phyloP scores from a whole-genome alignment of 2,329 filamentous ascomycete genomes.

The Venturia asperata region DNA sequence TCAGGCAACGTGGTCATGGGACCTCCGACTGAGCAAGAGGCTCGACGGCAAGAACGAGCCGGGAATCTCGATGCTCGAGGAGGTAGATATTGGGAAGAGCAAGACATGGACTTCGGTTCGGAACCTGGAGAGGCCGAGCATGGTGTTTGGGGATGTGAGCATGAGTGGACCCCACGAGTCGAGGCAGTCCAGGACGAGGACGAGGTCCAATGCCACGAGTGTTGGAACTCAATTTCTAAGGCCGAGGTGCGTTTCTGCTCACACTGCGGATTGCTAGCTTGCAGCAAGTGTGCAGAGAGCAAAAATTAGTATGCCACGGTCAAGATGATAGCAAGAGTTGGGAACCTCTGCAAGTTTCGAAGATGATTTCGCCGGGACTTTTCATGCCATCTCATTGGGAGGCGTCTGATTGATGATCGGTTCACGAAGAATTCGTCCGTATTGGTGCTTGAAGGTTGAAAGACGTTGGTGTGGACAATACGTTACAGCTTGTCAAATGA shows the following conservation, averaged over 20 bases:
- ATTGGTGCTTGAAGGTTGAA: no score
- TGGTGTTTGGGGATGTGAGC: conserved; percentile 1
- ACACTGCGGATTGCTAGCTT: background rate
- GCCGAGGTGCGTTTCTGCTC: background rate
- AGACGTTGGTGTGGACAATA: no score
- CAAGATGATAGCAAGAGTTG: no score
- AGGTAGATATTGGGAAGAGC: conserved; percentile 4
- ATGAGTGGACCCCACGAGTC: background rate
- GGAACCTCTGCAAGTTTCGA: no score
- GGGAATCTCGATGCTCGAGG: conserved; percentile 11
- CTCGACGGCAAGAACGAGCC: background rate
- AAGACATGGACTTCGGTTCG: conserved; percentile 11
- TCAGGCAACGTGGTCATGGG: background rate
- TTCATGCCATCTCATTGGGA: no score
- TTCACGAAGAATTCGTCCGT: no score
- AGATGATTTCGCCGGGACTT: no score
- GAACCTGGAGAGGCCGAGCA: background rate
- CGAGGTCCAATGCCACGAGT: background rate
- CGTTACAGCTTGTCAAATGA: no score
- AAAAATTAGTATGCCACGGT: background rate
- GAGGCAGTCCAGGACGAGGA: background rate
- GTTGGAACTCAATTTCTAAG: background rate
- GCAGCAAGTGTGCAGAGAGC: background rate
- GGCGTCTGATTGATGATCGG: no score
- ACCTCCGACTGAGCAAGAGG: background rate